Base-by-base conservation (phyloP, 208 protist genomes). In the Leishmania major region DNA sequence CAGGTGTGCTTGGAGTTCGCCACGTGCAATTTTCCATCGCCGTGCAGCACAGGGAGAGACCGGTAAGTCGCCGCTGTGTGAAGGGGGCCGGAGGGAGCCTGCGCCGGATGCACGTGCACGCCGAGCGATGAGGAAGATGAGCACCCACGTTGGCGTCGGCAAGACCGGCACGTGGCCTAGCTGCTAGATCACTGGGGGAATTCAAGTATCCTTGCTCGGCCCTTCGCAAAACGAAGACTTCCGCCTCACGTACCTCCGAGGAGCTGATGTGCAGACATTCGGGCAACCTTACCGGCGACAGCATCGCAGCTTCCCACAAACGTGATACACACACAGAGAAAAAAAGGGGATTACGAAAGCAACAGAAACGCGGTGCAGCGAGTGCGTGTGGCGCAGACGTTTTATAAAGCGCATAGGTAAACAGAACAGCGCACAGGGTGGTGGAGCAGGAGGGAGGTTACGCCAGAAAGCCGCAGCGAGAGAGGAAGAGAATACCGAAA, bases 31-130 rank as follows among this genome's bases (percentile, higher is more conserved):
- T 31, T 37, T 31, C 55, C 4, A 87, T 78, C 31, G 77, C 19
- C 45, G 82, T 80, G 55, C 75, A 77, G 60, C 84, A 88, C 31
- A 88, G 43, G 7, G 81, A 51, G 7, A 49, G 45, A 1, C 74
- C 74, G 37, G 81, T 82, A 13, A 84, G 78, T 75, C 89, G 88
- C 55, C 79, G 35, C n/a, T 75, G 57, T 22, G 88, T 88, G 53
- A 91, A 55, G 86, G 28, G 81, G 60, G 28, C 82, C 83, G 47
- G 60, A 55, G 6, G 80, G 76, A 75, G 85, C 89, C 22, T 77
- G 28, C n/a, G 74, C 51, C 51, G 19, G 15, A 57, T 84, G 73
- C 37, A 78, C 55, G 66, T 67, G 81, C 5, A 84, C 69, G 72
- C 77, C 67, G 22, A 87, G 75, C 70, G 73, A 83, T 19, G 83